phyloP scores from a whole-genome alignment of 495 filamentous ascomycete genomes.

The Paragyromitra xinjiangensis region DNA sequence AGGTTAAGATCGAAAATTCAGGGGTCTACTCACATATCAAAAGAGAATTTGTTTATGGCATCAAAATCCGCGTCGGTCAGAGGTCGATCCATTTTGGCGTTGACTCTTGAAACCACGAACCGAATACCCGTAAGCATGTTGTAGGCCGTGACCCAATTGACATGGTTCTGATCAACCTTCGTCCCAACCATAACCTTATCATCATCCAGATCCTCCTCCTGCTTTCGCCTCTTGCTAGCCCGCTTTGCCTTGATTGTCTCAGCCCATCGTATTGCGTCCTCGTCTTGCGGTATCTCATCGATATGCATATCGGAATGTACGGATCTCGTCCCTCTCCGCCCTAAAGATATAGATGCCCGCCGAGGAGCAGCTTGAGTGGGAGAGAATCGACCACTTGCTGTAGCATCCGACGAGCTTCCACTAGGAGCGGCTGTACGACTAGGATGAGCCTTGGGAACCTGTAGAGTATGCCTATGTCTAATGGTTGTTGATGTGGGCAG shows the following conservation, averaged over 20 bases:
- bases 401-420: conserved; percentile 69
- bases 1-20: conserved; percentile 9
- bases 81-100: conserved; percentile 92
- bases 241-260: conserved; percentile 90
- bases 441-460: conserved; percentile 73
- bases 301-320: conserved; percentile 81
- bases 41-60: conserved; percentile 94
- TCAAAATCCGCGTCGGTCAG: conserved; percentile 90
- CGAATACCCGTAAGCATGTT: conserved; percentile 99
- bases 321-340: conserved; percentile 80
- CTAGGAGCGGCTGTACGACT: conserved; percentile 64
- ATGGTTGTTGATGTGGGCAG: conserved; percentile 47
- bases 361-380: conserved; percentile 76
- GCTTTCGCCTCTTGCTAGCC: conserved; percentile 78
- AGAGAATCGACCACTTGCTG: conserved; percentile 83
- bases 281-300: conserved; percentile 85
- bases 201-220: conserved; percentile 93
- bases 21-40: conserved; percentile 78
- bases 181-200: conserved; percentile 90
- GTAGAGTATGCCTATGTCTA: conserved; percentile 83
- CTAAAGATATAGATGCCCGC: conserved; percentile 82
- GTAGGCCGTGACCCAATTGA: conserved; percentile 97
- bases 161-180: conserved; percentile 96
- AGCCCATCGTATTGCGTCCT: conserved; percentile 89
- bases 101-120: conserved; percentile 93